A percentile compares a stretch with the other conserved stretches of the same genome.
Evolutionary conservation across 805 yeast species (phyloP).

Genomic region (Kazachstania viticola): DNA sequence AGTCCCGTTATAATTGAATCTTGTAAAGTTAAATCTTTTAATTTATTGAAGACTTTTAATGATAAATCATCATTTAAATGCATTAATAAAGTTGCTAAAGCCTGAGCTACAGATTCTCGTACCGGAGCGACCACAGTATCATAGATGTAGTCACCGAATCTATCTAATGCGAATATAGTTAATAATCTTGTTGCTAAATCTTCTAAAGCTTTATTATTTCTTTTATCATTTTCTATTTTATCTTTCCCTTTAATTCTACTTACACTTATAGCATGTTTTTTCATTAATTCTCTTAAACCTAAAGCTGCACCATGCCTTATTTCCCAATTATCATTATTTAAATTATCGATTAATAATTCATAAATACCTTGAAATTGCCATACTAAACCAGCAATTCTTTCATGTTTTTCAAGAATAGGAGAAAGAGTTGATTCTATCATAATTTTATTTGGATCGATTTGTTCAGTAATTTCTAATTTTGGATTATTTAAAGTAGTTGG

Average conservation of each 20-base stretch:
- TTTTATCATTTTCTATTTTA: constrained; percentile 45
- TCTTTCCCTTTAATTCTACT: constrained; percentile 66
- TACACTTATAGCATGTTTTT: constrained; percentile 76
- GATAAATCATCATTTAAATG: constrained; percentile 51
- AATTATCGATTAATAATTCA: constrained; percentile 65
- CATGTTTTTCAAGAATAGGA: constrained; percentile 59
- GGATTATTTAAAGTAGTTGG: constrained; percentile 25
- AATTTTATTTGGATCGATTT: constrained; percentile 66
- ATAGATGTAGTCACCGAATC: constrained; percentile 94
- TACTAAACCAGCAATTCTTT: constrained; percentile 58
- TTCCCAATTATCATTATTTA: constrained; percentile 87
- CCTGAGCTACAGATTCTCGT: constrained; percentile 91
- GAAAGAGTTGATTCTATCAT: constrained; percentile 73
- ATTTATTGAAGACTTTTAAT: constrained; percentile 48
- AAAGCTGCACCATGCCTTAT: constrained; percentile 90
- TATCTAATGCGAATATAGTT: constrained; percentile 79
- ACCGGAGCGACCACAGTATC: constrained; percentile 99
- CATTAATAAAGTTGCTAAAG: constrained; percentile 77
- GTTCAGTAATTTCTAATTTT: constrained; percentile 58
- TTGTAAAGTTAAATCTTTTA: constrained; percentile 64
- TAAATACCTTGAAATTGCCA: constrained; percentile 95
- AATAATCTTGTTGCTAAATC: constrained; percentile 79
- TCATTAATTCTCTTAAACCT: constrained; percentile 65
- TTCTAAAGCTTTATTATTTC: constrained; percentile 64
- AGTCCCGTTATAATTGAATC: constrained; percentile 30